Conservation (phyloP, 1,284 basidiomycete species). For the Tilletia horrida region DNA sequence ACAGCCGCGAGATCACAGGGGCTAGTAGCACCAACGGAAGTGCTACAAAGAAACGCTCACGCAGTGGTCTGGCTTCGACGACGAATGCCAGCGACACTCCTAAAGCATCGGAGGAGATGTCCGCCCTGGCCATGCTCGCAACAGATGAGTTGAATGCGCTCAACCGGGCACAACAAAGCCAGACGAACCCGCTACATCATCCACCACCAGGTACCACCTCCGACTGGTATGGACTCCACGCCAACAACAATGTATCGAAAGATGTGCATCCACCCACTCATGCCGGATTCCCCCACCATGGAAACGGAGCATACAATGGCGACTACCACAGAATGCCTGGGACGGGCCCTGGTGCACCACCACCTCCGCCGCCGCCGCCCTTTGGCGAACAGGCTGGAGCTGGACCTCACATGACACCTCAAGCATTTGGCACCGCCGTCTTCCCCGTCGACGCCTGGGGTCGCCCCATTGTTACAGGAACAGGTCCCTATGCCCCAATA, state of each 20-base stretch:
- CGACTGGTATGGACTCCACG: not conserved
- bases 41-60: conserved; percentile 22
- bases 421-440: conserved; percentile 6
- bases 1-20: conserved; percentile 4
- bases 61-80: conserved; percentile 11
- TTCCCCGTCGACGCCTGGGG: conserved; percentile 16
- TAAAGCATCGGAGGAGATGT: conserved; percentile 40
- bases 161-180: conserved; percentile 37
- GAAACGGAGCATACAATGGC: too few relatives aligned
- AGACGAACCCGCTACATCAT: not conserved
- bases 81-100: conserved; percentile 20
- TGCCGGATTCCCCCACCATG: too few relatives aligned
- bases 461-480: conserved; percentile 9
- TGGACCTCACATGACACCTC: not conserved
- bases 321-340: not conserved
- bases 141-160: conserved; percentile 50
- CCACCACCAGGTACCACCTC: not conserved
- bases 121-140: conserved; percentile 50
- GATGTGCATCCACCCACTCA: too few relatives aligned
- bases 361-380: conserved; percentile 6
- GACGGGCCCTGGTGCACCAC: not conserved
- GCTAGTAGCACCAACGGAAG: not conserved
- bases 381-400: conserved; percentile 1
- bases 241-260: too few relatives aligned
- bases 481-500: not conserved